These are phyloP conservation scores for Blepharisma japonicum DNA, from an alignment of 73 alveolate genomes.

Conservation along the genomic window DNA sequence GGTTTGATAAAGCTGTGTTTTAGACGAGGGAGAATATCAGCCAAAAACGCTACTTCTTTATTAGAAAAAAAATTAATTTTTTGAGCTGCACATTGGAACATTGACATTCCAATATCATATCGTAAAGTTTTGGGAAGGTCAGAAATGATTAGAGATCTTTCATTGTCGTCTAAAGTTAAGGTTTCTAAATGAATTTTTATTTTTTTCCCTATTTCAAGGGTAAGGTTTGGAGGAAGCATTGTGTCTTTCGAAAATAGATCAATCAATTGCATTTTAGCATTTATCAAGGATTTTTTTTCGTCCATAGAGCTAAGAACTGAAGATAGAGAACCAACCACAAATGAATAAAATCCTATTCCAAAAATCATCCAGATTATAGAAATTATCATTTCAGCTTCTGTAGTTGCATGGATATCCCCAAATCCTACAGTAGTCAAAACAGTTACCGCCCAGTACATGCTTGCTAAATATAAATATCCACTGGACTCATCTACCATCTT, in stretches of 20 bases:
- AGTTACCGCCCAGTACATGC: constrained; percentile 10
- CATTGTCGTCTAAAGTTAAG: constrained; percentile 39
- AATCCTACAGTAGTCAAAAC: constrained; percentile 32
- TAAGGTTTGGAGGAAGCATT: neutral
- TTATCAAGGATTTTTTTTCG: constrained; percentile 26
- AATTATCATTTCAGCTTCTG: constrained; percentile 29
- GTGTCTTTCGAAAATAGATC: too few species aligned
- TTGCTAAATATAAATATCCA: neutral
- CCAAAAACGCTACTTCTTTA: constrained; percentile 27
- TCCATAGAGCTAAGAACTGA: constrained; percentile 56
- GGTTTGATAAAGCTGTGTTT: neutral
- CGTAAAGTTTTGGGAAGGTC: constrained; percentile 35
- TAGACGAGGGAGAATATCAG: constrained; percentile 34
- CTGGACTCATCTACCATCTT: constrained; percentile 37
- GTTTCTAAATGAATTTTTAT: constrained; percentile 16
- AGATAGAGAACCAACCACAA: constrained; percentile 20
- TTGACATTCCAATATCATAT: constrained; percentile 25
- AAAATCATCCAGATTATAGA: constrained; percentile 3
- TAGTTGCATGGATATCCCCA: constrained; percentile 25
- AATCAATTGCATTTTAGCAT: too few species aligned
- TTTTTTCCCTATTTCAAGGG: constrained; percentile 1
- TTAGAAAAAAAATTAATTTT: constrained; percentile 34
- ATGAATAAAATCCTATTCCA: constrained; percentile 30
- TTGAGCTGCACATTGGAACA: constrained; percentile 34
- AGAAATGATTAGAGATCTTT: constrained; percentile 7